Conservation (phyloP, 2,329 filamentous ascomycete genomes). For the Aspergillus sp. region DNA sequence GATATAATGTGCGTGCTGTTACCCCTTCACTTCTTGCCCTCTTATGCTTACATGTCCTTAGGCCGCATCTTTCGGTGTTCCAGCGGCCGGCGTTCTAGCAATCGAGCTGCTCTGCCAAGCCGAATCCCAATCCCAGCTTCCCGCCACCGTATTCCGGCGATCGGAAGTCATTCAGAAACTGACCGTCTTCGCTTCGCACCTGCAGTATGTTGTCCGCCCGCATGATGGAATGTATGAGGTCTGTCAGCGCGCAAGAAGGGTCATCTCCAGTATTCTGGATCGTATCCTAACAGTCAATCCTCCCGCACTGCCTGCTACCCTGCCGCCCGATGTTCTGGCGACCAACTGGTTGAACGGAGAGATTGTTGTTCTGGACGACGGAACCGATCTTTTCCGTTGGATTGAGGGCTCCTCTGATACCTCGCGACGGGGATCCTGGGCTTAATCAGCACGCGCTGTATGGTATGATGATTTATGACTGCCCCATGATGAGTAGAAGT, state of each 20-base stretch:
- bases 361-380: slow-evolving; percentile 6
- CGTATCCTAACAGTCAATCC: slow-evolving; percentile 14
- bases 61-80: slow-evolving; percentile 26
- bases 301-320: background rate
- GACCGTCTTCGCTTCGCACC: slow-evolving; percentile 28
- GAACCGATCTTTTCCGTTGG: slow-evolving; percentile 6
- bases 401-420: background rate
- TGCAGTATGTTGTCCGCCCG: slow-evolving; percentile 23
- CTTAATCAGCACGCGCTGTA: background rate
- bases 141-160: slow-evolving; percentile 19
- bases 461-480: slow-evolving; percentile 1
- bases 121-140: background rate
- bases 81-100: slow-evolving; percentile 30
- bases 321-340: slow-evolving; percentile 5
- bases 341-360: slow-evolving; percentile 13
- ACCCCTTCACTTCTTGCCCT: too few relatives aligned
- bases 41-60: slow-evolving; percentile 12
- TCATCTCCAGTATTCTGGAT: slow-evolving; percentile 27
- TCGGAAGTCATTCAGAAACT: slow-evolving; percentile 34
- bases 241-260: slow-evolving; percentile 25
- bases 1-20: slow-evolving; percentile 21
- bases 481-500: background rate
- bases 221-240: slow-evolving; percentile 29
- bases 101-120: slow-evolving; percentile 30
- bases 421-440: background rate